Percentiles rank a stretch among this genome's conserved stretches.
Evolutionary conservation across 192 early-diverging fungal genomes (phyloP).

Genomic region (Backusella mclennaniae): DNA sequence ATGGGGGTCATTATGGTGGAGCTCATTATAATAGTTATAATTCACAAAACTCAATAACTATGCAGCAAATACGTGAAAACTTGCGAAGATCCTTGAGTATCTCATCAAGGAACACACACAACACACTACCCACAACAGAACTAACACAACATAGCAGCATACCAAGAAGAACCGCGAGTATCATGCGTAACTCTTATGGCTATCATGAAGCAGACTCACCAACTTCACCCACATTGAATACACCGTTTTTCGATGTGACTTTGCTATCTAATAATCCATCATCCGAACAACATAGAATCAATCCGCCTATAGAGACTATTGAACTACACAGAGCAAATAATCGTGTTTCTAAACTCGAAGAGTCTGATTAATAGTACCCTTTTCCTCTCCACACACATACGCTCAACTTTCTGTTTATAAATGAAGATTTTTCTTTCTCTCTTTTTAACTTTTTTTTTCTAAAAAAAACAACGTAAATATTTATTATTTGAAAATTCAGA

Average conservation of each 20-base stretch:
- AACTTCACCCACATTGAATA: slow-evolving; percentile 16
- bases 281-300: slow-evolving; percentile 1
- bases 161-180: slow-evolving; percentile 19
- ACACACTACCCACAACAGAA: background rate
- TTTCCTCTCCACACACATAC: background rate
- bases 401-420: background rate
- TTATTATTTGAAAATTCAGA: background rate
- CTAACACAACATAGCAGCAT: slow-evolving; percentile 7
- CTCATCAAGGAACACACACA: background rate
- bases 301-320: slow-evolving; percentile 8
- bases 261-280: slow-evolving; percentile 6
- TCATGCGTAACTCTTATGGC: slow-evolving; percentile 10
- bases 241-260: slow-evolving; percentile 16
- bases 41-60: slow-evolving; percentile 10
- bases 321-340: slow-evolving; percentile 18
- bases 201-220: slow-evolving; percentile 12
- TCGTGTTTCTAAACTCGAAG: slow-evolving; percentile 23
- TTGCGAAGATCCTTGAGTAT: slow-evolving; percentile 9
- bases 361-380: background rate
- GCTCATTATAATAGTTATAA: background rate
- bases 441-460: background rate
- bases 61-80: slow-evolving; percentile 16
- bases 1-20: background rate
- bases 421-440: background rate
- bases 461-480: background rate